Percentiles rank a stretch among this genome's conserved stretches.
These are phyloP conservation scores for Pseudozyma pruni DNA, from an alignment of 1,284 basidiomycete species.

Conservation along the genomic window DNA sequence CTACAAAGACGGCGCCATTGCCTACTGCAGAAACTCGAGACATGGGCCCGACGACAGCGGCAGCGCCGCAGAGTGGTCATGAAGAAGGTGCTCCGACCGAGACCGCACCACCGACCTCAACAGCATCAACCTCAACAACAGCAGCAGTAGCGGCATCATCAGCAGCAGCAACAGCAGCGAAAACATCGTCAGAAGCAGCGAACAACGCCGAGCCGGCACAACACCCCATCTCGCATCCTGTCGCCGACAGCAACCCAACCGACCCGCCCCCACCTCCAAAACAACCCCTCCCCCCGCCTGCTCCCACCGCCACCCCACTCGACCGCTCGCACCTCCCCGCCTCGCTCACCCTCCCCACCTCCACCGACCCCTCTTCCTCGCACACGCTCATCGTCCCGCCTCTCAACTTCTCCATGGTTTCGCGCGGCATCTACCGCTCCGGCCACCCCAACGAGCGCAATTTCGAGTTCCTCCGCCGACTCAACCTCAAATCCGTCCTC, in stretches of 20 bases:
- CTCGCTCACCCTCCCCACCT: not conserved
- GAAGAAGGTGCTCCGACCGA: not conserved
- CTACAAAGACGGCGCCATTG: too few species aligned
- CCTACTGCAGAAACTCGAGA: not conserved
- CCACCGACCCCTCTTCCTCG: conserved; percentile 8
- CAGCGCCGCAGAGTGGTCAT: not conserved
- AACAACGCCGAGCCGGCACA: too few species aligned
- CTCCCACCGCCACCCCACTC: not conserved
- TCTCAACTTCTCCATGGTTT: conserved; percentile 66
- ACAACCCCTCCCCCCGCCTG: not conserved
- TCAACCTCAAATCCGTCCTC: conserved; percentile 61
- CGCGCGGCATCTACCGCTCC: conserved; percentile 61
- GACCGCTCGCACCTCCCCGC: not conserved
- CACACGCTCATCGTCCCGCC: conserved; percentile 60
- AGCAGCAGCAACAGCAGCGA: too few species aligned
- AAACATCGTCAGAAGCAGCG: too few species aligned
- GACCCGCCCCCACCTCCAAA: not conserved
- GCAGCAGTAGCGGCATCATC: too few species aligned
- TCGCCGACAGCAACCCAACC: not conserved
- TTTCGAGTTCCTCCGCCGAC: conserved; percentile 60
- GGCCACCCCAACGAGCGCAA: conserved; percentile 68
- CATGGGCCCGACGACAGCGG: too few species aligned
- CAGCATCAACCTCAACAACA: not conserved
- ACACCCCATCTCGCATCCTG: too few species aligned
- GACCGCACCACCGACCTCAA: not conserved